phyloP scores from a whole-genome alignment of 352 stramenopile species.

The Phytophthora sansomeana region DNA sequence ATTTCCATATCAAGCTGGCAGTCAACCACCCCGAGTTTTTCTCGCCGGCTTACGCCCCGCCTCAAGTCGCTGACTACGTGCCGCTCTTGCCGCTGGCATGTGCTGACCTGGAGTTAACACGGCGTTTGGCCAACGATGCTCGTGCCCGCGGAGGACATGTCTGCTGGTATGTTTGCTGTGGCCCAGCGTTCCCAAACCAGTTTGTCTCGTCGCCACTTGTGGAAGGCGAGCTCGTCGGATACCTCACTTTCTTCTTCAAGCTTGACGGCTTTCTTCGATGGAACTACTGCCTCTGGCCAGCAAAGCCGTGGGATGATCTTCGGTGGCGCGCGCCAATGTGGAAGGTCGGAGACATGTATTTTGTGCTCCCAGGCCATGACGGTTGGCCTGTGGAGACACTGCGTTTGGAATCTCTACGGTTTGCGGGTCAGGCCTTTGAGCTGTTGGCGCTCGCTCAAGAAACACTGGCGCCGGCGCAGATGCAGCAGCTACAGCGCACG shows the following conservation, averaged over 20 bases:
- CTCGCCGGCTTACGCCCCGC: conserved; percentile 52
- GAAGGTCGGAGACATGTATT: conserved; percentile 88
- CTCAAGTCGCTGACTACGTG: conserved; percentile 78
- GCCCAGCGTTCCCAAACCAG: conserved; percentile 73
- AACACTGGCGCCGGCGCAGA: conserved; percentile 44
- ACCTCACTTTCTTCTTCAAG: conserved; percentile 79
- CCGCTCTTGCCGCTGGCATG: conserved; percentile 75
- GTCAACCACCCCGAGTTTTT: conserved; percentile 83
- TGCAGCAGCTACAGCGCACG: conserved; percentile 61
- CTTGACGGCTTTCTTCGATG: conserved; percentile 85
- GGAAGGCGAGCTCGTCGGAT: conserved; percentile 79
- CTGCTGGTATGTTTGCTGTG: conserved; percentile 87
- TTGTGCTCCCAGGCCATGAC: conserved; percentile 72
- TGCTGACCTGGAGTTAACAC: conserved; percentile 68
- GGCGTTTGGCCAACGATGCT: conserved; percentile 57
- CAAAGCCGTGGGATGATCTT: conserved; percentile 64
- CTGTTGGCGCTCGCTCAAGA: conserved; percentile 58
- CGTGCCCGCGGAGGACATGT: conserved; percentile 65
- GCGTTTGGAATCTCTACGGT: conserved; percentile 72
- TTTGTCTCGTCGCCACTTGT: conserved; percentile 81
- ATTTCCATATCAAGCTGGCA: conserved; percentile 77
- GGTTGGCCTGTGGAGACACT: conserved; percentile 75
- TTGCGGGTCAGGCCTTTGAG: conserved; percentile 75
- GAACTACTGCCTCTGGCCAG: conserved; percentile 84
- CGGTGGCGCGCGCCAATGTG: conserved; percentile 68